A percentile compares a stretch with the other conserved stretches of the same genome.
Evolutionary conservation across 768 basidiomycete genomes (phyloP).

Genomic region (Phylloporus sp.): DNA sequence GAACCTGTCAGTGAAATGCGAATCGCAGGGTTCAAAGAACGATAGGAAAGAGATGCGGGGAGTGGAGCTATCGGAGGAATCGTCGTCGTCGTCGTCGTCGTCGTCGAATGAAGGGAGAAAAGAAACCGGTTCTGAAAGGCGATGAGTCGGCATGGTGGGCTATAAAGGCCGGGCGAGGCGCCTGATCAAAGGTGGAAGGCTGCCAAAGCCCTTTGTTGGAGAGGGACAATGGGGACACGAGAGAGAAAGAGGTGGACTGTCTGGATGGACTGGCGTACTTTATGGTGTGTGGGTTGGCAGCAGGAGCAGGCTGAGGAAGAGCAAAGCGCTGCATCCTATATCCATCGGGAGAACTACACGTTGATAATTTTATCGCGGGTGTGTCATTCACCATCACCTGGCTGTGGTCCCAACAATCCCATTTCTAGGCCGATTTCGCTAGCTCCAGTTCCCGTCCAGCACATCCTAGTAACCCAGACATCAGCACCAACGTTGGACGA

Average conservation of each 20-base stretch:
- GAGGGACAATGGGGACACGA: conserved; percentile 20
- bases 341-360: conserved; percentile 6
- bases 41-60: conserved; percentile 20
- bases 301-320: conserved; percentile 1
- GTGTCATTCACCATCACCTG: conserved; percentile 10
- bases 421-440: background rate
- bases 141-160: conserved; percentile 18
- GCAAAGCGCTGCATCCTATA: conserved; percentile 14
- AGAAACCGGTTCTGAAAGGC: conserved; percentile 11
- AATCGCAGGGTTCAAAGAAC: background rate
- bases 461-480: background rate
- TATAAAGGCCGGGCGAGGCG: conserved; percentile 13
- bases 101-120: conserved; percentile 11
- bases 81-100: conserved; percentile 18
- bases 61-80: conserved; percentile 12
- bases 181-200: conserved; percentile 24
- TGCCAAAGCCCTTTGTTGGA: conserved; percentile 25
- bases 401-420: conserved; percentile 10
- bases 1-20: conserved; percentile 1
- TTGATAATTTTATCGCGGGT: conserved; percentile 14
- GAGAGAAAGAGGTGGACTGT: background rate
- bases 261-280: conserved; percentile 2
- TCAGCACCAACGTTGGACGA: background rate
- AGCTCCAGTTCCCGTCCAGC: background rate
- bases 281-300: background rate